Evolutionary conservation across 139 green algal species (phyloP), one percentile per base, ranked within the genome.

Genomic region (Penium margaritaceum): DNA sequence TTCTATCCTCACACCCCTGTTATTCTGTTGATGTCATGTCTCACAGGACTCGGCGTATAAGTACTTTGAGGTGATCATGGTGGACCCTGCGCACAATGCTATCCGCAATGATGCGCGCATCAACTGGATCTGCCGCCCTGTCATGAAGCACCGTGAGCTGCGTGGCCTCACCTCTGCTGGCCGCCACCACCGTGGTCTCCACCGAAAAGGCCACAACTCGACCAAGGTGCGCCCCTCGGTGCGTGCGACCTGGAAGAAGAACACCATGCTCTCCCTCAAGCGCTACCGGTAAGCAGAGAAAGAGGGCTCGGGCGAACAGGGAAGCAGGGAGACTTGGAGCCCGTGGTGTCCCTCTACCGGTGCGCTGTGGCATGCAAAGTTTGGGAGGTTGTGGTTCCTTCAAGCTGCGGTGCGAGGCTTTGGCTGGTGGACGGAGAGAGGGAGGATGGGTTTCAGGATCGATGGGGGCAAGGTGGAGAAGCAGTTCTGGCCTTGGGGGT

Each of bases 41-140:
- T n/a, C 46, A 12, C 86, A 98, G 90, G 95, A 99, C 81, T 96
- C 91, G 7, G 91, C 90, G 60, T 98, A 97, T 92, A 99, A 99
- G 88, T 99, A 98, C 91, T 99, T 91, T 73, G 95, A 99, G 87
- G 88, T 99, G 39, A 96, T 99, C 87, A 78, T 96, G 76, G 87
- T 98, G 63, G 95, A 99, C 86, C 89, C 90, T n/a, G 79, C 84
- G 34, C 95, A 99, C 89, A 91, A 87, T n/a, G 87, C 82, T 70
- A 91, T 99, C 72, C 89, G 94, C 80, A 95, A 95, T 84, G 94
- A 99, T 71, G 77, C 94, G 21, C 88, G 90, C 81, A 90, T 96
- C 87, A 99, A 98, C 91, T 99, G 95, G 95, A 94, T 99, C 74
- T 89, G 79, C 85, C 93, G 93, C 87, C 95, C 38, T 88, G 94